Percentiles rank a stretch among this genome's conserved stretches.
Evolutionary conservation across 2,329 filamentous ascomycete species (phyloP).

Genomic region (Aspergillus sergii): DNA sequence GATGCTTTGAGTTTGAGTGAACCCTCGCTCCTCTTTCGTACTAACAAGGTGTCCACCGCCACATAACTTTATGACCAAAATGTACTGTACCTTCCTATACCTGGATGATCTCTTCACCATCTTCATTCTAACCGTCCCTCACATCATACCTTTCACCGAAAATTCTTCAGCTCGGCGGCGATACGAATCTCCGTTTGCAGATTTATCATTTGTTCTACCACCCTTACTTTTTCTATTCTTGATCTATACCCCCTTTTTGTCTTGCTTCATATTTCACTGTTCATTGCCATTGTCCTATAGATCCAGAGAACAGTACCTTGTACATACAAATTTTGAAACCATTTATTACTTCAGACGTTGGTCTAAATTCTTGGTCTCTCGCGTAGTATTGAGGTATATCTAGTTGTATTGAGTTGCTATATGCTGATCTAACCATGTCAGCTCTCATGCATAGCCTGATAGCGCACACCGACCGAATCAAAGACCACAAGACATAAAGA

Average conservation of each 20-base stretch:
- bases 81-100: neutral
- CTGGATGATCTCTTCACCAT: neutral
- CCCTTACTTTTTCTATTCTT: neutral
- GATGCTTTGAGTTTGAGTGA: neutral
- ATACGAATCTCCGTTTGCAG: neutral
- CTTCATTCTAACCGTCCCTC: neutral
- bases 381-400: neutral
- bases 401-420: neutral
- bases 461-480: neutral
- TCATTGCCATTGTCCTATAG: neutral
- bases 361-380: neutral
- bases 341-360: neutral
- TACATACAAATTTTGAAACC: neutral
- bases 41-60: neutral
- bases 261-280: neutral
- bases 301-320: neutral
- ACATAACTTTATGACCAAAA: neutral
- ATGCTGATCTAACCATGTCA: neutral
- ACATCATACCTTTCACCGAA: neutral
- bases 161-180: neutral
- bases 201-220: neutral
- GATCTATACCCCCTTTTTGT: constrained; percentile 5
- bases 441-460: neutral
- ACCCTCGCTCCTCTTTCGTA: neutral
- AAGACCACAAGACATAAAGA: neutral